Evolutionary conservation across 306 rosid species (phyloP), one percentile per base, ranked within the genome.

Genomic region (Quercus wislizeni): DNA sequence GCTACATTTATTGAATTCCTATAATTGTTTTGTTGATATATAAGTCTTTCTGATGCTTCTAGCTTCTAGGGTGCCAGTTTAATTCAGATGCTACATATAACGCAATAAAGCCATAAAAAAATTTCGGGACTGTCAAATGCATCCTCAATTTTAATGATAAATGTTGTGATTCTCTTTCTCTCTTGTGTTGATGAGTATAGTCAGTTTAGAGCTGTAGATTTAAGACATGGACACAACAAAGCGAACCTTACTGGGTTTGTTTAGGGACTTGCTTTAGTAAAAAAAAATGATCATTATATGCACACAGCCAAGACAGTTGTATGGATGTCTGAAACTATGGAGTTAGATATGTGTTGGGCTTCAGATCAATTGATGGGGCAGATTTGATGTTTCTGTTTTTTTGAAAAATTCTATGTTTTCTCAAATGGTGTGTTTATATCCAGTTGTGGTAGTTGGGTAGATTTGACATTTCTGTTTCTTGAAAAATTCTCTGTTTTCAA

Each of bases 401-500:
- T 63, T 21, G 38, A 78, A 63, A 52, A 65, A 65, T 71, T 77
- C 85, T 41, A 74, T 78, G 75, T 57, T 77, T 82, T 8, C 46
- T 73, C 31, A 71, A 76, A 56, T 38, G 30, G 31, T 81, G 31
- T 76, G 12, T 71, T 68, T 74, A 64, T 81, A 80, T 35, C 83
- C 87, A 90, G 97, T 92, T 76, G 85, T 91, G 83, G 92, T 94
- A 11, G 98, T 94, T 20, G 46, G 28, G 41, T 73, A 28, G 30
- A 14, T 72, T 55, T 73, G 25, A 30, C 63, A 30, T 79, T 20
- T 27, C 12, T 71, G 74, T 51, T 63, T 74, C 52, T 69, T 43
- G 57, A 78, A 58, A 52, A 65, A 73, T 74, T 77, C 85, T 41
- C 76, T 78, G 74, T 62, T 77, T 82, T 73, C 38, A 71, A 76